These are phyloP conservation scores for Phylloporus sp. DNA, from an alignment of 768 basidiomycete genomes.

Conservation along the genomic window DNA sequence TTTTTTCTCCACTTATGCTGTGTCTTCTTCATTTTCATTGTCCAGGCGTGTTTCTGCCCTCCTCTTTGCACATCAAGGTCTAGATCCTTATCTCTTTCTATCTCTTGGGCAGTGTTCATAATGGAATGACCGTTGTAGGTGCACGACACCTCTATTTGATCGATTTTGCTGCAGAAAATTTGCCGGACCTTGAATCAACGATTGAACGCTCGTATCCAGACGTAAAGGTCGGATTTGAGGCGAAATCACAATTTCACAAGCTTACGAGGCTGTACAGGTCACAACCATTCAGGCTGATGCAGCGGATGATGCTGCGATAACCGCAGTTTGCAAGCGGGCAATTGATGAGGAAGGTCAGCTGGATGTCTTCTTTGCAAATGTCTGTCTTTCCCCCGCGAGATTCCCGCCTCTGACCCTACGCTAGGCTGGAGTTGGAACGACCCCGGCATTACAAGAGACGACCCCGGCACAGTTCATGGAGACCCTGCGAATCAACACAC, in stretches of 20 bases:
- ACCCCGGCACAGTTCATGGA: constrained; percentile 69
- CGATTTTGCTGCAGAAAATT: constrained; percentile 62
- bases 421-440: constrained; percentile 65
- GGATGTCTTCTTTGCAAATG: constrained; percentile 96
- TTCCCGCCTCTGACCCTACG: constrained; percentile 1
- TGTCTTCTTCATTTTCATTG: constrained; percentile 4
- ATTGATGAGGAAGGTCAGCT: constrained; percentile 79
- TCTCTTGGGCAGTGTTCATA: constrained; percentile 3
- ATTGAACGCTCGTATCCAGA: constrained; percentile 67
- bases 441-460: constrained; percentile 45
- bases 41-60: constrained; percentile 67
- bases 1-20: constrained; percentile 10
- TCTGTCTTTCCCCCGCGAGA: constrained; percentile 31
- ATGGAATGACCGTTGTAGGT: constrained; percentile 39
- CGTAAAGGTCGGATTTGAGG: constrained; percentile 55
- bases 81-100: constrained; percentile 4
- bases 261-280: constrained; percentile 49
- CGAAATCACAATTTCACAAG: neutral
- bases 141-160: constrained; percentile 75
- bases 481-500: constrained; percentile 69
- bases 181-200: constrained; percentile 67
- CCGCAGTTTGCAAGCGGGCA: constrained; percentile 64
- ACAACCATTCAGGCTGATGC: constrained; percentile 79
- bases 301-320: constrained; percentile 69
- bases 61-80: constrained; percentile 79